A percentile compares a stretch with the other conserved stretches of the same genome.
These are phyloP conservation scores for Termitomyces sp. DNA, from an alignment of 768 basidiomycete genomes.

Conservation along the genomic window DNA sequence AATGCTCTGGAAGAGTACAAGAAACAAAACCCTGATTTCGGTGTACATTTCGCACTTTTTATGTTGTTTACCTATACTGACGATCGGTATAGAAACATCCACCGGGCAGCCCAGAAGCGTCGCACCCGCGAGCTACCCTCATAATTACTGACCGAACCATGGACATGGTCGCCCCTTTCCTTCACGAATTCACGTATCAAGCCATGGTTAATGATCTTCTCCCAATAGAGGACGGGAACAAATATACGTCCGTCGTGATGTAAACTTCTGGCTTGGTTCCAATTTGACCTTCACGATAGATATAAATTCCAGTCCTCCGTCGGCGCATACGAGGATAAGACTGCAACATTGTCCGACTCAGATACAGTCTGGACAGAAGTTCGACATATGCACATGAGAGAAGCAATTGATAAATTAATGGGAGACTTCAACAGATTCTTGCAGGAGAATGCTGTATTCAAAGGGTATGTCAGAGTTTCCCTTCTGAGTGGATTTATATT, in stretches of 20 bases:
- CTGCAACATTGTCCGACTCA: conserved; percentile 77
- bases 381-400: conserved; percentile 98
- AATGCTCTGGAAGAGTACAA: conserved; percentile 83
- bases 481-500: neutral
- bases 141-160: conserved; percentile 96
- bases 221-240: conserved; percentile 79
- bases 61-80: neutral
- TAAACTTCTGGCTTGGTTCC: neutral
- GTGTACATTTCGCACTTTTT: conserved; percentile 47
- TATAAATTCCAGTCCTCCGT: conserved; percentile 91
- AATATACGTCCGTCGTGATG: conserved; percentile 68
- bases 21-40: conserved; percentile 81
- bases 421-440: conserved; percentile 93
- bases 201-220: conserved; percentile 97
- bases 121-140: conserved; percentile 73
- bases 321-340: conserved; percentile 86
- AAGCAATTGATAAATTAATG: conserved; percentile 97
- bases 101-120: conserved; percentile 33
- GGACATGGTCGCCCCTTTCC: conserved; percentile 85
- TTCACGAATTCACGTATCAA: conserved; percentile 99
- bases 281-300: conserved; percentile 33
- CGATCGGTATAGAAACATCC: conserved; percentile 40
- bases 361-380: conserved; percentile 92
- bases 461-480: conserved; percentile 54
- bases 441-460: conserved; percentile 92